These are phyloP conservation scores for Mortierella sp. DNA, from an alignment of 371 early-diverging fungal genomes.

Conservation along the genomic window DNA sequence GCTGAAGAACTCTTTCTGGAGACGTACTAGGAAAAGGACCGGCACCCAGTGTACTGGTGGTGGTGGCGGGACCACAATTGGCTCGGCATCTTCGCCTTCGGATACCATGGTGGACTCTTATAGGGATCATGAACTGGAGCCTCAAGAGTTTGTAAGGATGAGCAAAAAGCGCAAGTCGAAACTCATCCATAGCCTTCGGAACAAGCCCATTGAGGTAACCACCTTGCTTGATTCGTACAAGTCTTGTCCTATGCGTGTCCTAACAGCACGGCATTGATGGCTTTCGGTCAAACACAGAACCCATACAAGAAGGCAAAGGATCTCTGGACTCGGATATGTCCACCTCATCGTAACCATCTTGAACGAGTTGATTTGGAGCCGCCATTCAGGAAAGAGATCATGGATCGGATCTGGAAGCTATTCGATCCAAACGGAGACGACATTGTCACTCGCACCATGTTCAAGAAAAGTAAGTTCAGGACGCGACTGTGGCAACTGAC, in stretches of 20 bases:
- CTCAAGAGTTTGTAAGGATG: constrained; percentile 38
- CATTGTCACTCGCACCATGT: constrained; percentile 39
- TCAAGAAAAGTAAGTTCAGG: constrained; percentile 39
- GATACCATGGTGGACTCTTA: constrained; percentile 19
- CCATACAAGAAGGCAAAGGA: constrained; percentile 47
- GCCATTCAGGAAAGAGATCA: constrained; percentile 28
- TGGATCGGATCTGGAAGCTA: constrained; percentile 40
- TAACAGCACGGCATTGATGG: neutral
- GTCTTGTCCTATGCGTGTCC: too few relatives aligned
- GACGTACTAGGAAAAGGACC: neutral
- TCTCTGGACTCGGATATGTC: constrained; percentile 41
- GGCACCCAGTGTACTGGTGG: too few relatives aligned
- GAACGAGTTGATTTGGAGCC: constrained; percentile 30
- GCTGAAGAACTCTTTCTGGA: constrained; percentile 15
- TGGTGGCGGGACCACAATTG: too few relatives aligned
- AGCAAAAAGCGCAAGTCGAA: constrained; percentile 31
- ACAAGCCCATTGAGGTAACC: constrained; percentile 41
- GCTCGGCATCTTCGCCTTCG: constrained; percentile 6
- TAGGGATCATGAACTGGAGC: constrained; percentile 33
- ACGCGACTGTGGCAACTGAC: too few relatives aligned
- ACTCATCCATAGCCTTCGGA: constrained; percentile 35
- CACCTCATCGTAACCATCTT: constrained; percentile 26
- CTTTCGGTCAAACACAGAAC: constrained; percentile 11
- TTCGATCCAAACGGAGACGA: constrained; percentile 34
- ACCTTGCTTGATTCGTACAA: too few relatives aligned